Percentiles rank a stretch among this genome's conserved stretches.
Evolutionary conservation across 1,284 basidiomycete species (phyloP).

Genomic region (Lentinula novae-zelandiae): DNA sequence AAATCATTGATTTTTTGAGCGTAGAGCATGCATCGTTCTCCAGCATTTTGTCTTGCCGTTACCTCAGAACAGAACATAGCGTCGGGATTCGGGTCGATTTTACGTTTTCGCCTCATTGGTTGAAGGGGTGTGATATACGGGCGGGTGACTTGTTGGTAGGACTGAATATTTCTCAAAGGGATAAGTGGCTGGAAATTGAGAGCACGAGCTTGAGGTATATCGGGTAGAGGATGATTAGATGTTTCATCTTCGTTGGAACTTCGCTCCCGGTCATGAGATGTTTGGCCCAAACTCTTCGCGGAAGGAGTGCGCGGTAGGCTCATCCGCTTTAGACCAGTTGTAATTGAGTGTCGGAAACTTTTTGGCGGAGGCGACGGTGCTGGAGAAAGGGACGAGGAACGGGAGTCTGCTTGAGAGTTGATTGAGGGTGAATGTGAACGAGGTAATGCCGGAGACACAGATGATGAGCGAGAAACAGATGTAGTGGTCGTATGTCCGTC

Average conservation of each 20-base stretch:
- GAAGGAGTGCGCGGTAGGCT: slow-evolving; percentile 6
- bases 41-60: slow-evolving; percentile 49
- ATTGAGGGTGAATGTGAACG: slow-evolving; percentile 15
- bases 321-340: slow-evolving; percentile 46
- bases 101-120: slow-evolving; percentile 30
- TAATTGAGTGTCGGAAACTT: slow-evolving; percentile 31
- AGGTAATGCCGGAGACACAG: slow-evolving; percentile 2
- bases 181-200: neutral
- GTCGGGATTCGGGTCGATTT: slow-evolving; percentile 55
- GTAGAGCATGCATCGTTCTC: slow-evolving; percentile 77
- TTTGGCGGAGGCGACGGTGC: slow-evolving; percentile 49
- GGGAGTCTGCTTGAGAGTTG: slow-evolving; percentile 7
- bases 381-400: slow-evolving; percentile 3
- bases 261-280: slow-evolving; percentile 1
- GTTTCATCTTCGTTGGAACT: neutral
- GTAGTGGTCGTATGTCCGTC: neutral
- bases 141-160: slow-evolving; percentile 14
- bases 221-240: neutral
- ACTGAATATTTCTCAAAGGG: slow-evolving; percentile 3
- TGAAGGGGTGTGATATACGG: slow-evolving; percentile 9
- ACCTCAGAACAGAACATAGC: slow-evolving; percentile 78
- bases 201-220: slow-evolving; percentile 4
- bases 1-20: slow-evolving; percentile 84
- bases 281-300: neutral
- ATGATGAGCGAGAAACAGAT: neutral